phyloP scores from a whole-genome alignment of 345 rosid species.

The Anacardium occidentale region DNA sequence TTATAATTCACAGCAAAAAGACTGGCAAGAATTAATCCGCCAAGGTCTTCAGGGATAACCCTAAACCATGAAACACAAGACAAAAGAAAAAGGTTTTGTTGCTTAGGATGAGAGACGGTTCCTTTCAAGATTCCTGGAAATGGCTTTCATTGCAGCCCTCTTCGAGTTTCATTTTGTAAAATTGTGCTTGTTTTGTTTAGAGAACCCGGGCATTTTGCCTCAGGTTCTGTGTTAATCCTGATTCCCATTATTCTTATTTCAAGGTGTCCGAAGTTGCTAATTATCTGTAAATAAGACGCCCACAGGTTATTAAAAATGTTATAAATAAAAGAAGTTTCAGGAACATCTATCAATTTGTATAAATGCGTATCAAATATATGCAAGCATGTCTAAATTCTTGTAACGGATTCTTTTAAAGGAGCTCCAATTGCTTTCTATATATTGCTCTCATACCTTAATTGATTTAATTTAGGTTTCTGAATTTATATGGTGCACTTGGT shows the following conservation, averaged over 20 bases:
- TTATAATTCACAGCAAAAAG: slow-evolving; percentile 45
- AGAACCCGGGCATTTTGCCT: neutral
- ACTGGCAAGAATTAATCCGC: slow-evolving; percentile 40
- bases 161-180: too few species aligned
- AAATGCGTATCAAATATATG: neutral
- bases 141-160: too few species aligned
- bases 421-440: neutral
- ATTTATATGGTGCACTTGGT: neutral
- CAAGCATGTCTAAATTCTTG: neutral
- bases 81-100: slow-evolving; percentile 43
- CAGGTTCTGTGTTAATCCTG: neutral
- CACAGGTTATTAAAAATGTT: neutral
- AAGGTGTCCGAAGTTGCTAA: too few species aligned
- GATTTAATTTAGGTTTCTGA: too few species aligned
- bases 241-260: neutral
- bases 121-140: neutral
- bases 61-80: slow-evolving; percentile 34
- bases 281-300: slow-evolving; percentile 8
- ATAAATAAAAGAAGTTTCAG: neutral
- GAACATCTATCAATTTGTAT: neutral
- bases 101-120: slow-evolving; percentile 35
- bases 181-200: neutral
- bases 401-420: neutral
- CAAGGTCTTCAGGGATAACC: slow-evolving; percentile 43
- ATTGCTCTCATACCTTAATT: too few species aligned